Conservation (phyloP, 2,329 filamentous ascomycete species). For the Calonectria pauciramosa region DNA sequence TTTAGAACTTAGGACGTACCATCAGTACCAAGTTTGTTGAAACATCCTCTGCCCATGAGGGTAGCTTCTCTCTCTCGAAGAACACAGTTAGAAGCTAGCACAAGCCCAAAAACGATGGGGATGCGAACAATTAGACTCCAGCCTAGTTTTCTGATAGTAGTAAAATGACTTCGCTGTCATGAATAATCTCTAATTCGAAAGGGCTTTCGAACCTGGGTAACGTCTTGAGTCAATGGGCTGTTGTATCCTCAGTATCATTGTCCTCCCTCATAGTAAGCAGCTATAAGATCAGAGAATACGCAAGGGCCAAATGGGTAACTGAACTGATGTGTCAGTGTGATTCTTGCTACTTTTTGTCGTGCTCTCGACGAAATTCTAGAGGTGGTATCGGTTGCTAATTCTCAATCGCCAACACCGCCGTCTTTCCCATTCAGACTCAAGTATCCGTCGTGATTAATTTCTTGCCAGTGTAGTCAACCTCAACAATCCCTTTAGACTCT, state of each 20-base stretch:
- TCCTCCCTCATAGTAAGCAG: too few species aligned
- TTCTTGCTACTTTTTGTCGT: neutral
- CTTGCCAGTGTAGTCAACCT: neutral
- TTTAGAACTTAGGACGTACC: too few species aligned
- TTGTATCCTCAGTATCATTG: too few species aligned
- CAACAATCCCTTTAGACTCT: neutral
- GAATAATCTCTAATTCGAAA: too few species aligned
- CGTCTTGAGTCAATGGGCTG: too few species aligned
- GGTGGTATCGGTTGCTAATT: neutral
- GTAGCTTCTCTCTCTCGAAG: neutral
- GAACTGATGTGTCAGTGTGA: neutral
- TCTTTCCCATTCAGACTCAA: neutral
- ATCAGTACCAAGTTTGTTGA: neutral
- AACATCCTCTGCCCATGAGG: neutral
- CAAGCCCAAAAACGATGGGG: neutral
- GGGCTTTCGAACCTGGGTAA: too few species aligned
- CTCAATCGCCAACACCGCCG: neutral
- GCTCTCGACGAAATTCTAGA: neutral
- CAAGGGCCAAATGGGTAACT: too few species aligned
- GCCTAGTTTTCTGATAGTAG: too few species aligned
- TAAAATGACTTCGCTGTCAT: too few species aligned
- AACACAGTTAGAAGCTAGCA: neutral
- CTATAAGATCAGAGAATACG: too few species aligned
- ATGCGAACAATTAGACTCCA: neutral
- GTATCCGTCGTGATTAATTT: neutral